These are phyloP conservation scores for Voacanga thouarsii DNA, from an alignment of 257 asterid species.

Conservation along the genomic window DNA sequence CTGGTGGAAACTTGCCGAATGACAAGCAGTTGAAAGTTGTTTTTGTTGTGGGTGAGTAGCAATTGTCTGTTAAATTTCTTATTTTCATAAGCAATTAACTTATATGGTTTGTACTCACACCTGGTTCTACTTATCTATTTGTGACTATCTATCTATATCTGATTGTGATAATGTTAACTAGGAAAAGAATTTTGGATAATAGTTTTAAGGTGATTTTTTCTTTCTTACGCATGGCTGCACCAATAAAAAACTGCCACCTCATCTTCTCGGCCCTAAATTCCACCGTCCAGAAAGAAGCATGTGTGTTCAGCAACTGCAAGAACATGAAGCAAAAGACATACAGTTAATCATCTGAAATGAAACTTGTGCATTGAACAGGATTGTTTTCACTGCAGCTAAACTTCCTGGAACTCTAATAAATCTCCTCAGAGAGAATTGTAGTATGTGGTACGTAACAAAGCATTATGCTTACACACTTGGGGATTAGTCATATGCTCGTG, in stretches of 20 bases:
- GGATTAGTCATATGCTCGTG: background rate
- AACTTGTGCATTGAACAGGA: background rate
- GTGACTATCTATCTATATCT: no score
- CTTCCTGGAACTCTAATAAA: background rate
- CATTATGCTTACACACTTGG: background rate
- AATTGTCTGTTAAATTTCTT: background rate
- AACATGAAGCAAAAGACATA: background rate
- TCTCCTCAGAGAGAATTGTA: background rate
- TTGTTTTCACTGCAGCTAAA: no score
- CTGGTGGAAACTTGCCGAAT: slow-evolving; percentile 31
- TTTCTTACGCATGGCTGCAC: background rate
- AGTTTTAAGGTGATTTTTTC: background rate
- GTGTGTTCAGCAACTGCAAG: background rate
- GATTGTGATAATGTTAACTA: no score
- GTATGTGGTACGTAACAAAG: background rate
- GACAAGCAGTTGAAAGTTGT: slow-evolving; percentile 49
- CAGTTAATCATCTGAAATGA: no score
- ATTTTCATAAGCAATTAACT: background rate
- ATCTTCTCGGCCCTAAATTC: background rate
- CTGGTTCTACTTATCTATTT: background rate
- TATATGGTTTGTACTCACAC: background rate
- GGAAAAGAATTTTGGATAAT: no score
- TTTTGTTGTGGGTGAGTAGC: slow-evolving; percentile 59
- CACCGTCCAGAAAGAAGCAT: background rate
- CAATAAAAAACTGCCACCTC: background rate